Evolutionary conservation across 1,284 basidiomycete species (phyloP).

Genomic region (Pterulicium gracile): DNA sequence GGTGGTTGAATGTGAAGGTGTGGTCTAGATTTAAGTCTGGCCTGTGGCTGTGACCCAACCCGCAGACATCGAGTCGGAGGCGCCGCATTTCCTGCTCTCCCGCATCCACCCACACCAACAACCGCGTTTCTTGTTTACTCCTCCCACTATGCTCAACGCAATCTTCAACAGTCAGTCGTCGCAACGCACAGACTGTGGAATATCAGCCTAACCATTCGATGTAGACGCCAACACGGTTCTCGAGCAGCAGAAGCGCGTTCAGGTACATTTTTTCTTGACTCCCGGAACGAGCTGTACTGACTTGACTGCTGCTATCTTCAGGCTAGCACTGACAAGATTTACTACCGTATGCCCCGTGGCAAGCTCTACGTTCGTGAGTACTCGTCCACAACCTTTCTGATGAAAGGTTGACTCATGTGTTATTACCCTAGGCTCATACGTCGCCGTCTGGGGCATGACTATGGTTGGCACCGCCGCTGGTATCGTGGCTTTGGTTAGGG

Average conservation of each 20-base stretch:
- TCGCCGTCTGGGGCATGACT: neutral
- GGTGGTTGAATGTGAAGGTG: too few relatives aligned
- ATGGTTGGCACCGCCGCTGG: neutral
- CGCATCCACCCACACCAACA: neutral
- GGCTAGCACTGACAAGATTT: constrained; percentile 1
- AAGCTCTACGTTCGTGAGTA: constrained; percentile 1
- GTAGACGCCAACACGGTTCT: constrained; percentile 1
- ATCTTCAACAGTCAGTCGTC: constrained; percentile 1
- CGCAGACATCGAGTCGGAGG: too few relatives aligned
- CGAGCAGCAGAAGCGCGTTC: constrained; percentile 1
- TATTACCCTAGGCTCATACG: neutral
- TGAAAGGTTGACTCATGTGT: neutral
- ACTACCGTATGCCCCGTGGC: constrained; percentile 1
- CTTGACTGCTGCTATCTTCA: neutral
- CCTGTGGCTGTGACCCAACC: too few relatives aligned
- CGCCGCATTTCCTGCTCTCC: too few relatives aligned
- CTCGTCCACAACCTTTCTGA: neutral
- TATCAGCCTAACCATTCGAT: neutral
- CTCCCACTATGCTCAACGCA: neutral
- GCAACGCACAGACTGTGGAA: neutral
- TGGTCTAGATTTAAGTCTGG: too few relatives aligned
- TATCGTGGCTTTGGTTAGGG: neutral
- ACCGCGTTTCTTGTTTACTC: neutral
- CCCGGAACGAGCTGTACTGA: neutral
- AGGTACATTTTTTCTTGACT: neutral